These are phyloP conservation scores for Magnaporthales sp. DNA, from an alignment of 2,329 filamentous ascomycete species.

Conservation along the genomic window DNA sequence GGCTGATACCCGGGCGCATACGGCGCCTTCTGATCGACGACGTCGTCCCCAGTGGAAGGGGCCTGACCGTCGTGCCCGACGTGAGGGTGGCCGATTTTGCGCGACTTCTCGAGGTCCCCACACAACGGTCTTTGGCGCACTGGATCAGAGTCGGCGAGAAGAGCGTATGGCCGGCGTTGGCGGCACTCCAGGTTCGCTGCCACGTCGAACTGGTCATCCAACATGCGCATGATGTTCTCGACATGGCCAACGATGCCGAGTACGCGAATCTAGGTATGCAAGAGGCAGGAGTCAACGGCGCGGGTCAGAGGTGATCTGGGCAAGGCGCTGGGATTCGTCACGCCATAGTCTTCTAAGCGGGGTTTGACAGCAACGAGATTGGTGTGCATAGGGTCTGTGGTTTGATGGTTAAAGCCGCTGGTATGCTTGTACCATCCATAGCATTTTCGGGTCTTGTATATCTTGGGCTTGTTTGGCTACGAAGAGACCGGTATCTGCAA, in stretches of 20 bases:
- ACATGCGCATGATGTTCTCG: not conserved
- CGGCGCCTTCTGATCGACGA: conserved; percentile 77
- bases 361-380: no score
- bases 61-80: conserved; percentile 72
- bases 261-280: not conserved
- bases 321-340: not conserved
- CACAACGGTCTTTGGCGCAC: conserved; percentile 63
- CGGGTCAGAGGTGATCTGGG: not conserved
- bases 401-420: no score
- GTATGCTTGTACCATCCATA: no score
- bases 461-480: no score
- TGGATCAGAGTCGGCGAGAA: conserved; percentile 82
- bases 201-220: conserved; percentile 52
- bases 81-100: conserved; percentile 65
- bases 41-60: conserved; percentile 47
- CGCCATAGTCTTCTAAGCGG: no score
- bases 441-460: no score
- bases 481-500: not conserved
- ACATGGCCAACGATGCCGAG: not conserved
- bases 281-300: not conserved
- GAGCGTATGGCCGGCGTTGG: conserved; percentile 85
- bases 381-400: no score
- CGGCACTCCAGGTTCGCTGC: conserved; percentile 72
- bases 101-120: conserved; percentile 75
- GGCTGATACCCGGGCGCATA: conserved; percentile 59